Conservation (phyloP, 2,329 filamentous ascomycete genomes). For the Sporothrix luriei region DNA sequence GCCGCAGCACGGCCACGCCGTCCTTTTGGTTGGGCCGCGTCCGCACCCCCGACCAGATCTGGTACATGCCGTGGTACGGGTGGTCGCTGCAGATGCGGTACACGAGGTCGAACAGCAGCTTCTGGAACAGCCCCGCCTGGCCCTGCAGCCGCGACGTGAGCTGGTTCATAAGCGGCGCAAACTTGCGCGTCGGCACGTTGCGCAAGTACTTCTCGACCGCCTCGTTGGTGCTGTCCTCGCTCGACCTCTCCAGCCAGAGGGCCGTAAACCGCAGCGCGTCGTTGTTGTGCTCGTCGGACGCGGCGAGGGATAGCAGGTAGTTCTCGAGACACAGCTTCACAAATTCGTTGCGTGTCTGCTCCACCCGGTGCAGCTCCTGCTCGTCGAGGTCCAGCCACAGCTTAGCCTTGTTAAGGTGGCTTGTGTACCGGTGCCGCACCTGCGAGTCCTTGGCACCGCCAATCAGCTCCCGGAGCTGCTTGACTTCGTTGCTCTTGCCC, state of each 20-base stretch:
- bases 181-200: constrained; percentile 84
- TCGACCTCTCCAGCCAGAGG: constrained; percentile 86
- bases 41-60: constrained; percentile 82
- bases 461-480: constrained; percentile 67
- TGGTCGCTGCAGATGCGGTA: constrained; percentile 87
- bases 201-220: constrained; percentile 71
- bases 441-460: constrained; percentile 55
- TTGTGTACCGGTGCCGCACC: constrained; percentile 59
- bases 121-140: constrained; percentile 71
- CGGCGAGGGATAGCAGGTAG: constrained; percentile 80
- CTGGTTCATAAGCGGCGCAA: constrained; percentile 92
- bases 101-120: constrained; percentile 71
- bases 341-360: constrained; percentile 76
- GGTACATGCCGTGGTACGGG: constrained; percentile 96
- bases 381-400: constrained; percentile 90
- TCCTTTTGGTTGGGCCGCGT: constrained; percentile 71
- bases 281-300: constrained; percentile 86
- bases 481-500: constrained; percentile 78
- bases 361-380: constrained; percentile 78
- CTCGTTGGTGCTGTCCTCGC: constrained; percentile 73
- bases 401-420: constrained; percentile 70
- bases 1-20: constrained; percentile 71
- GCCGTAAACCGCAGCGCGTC: constrained; percentile 91
- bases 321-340: constrained; percentile 89
- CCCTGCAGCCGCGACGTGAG: constrained; percentile 88